Evolutionary conservation across 768 basidiomycete species (phyloP), one percentile per base, ranked within the genome.

Genomic region (Mycena polygramma): DNA sequence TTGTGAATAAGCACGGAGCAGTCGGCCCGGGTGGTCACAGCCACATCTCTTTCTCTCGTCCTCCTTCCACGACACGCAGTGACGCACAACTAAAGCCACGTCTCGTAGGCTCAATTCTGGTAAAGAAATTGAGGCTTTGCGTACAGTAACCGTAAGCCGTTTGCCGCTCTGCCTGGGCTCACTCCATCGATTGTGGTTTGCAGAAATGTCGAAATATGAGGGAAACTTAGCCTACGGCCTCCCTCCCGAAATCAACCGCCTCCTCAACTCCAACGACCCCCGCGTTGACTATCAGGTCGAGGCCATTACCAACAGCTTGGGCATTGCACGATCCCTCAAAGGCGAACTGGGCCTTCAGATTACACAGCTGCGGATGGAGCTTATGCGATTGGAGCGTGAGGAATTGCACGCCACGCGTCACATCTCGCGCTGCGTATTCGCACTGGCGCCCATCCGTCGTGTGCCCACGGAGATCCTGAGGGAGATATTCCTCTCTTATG

Each of bases 231-330:
- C 45, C 26, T 66, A 66, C 36, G 64, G 64, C 6, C 64, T 66
- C 15, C 36, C 55, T 36, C 55, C 54, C 7, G 57, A 66, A 9
- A 51, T 58, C 37, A 57, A 24, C 10, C 64, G 57, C 14, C 22
- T 66, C 14, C 57, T 66, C 1, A 41, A 66, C 48, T 58, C 46
- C 46, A 66, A 66, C 48, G 64, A 66, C 37, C 64, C 57, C n/a
- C 55, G 55, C 15, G 57, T 58, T 19, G 64, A 66, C 45, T 49
- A 66, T 37, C 64, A 66, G n/a, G 55, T 66, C 7, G 35, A 30
- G 8, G 64, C 48, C 22, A 66, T 66, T 14, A 36, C 46, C 22
- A 39, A 49, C 24, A 66, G 64, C 36, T 55, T 48, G 46, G 11
- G 30, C 14, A 46, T 53, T 13, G 67, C 67, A 2, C 67, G 24